Percentiles rank a stretch among this genome's conserved stretches.
Evolutionary conservation across 1,284 basidiomycete genomes (phyloP).

Genomic region (Volvariella surrecta): DNA sequence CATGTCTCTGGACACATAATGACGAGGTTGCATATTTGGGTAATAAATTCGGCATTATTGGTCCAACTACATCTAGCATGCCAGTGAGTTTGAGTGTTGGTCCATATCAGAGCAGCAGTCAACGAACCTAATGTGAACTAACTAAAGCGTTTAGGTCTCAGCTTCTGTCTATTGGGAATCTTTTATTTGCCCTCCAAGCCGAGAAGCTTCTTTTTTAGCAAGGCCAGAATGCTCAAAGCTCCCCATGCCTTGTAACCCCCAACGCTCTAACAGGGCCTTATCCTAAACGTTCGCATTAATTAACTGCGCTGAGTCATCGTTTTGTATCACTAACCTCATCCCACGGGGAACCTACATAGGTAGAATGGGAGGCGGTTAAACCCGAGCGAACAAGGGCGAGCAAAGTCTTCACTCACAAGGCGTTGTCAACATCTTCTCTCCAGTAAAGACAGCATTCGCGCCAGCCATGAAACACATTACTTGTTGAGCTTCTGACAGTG

Average conservation of each 20-base stretch:
- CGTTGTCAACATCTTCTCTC: slow-evolving; percentile 95
- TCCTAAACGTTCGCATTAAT: slow-evolving; percentile 43
- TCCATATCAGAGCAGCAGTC: no score
- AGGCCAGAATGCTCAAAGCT: slow-evolving; percentile 70
- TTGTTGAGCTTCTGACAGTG: slow-evolving; percentile 86
- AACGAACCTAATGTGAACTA: no score
- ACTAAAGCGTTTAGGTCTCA: no score
- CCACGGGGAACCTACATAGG: slow-evolving; percentile 66
- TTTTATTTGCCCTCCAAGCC: background rate
- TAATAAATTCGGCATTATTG: no score
- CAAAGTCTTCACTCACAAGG: slow-evolving; percentile 57
- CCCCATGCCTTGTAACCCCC: slow-evolving; percentile 88
- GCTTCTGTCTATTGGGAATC: no score
- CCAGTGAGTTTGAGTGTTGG: no score
- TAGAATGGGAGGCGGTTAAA: background rate
- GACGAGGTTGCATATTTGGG: no score
- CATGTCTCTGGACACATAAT: no score
- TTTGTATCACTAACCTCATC: slow-evolving; percentile 52
- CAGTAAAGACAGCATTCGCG: slow-evolving; percentile 97
- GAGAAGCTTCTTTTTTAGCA: slow-evolving; percentile 42
- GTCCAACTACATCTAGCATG: no score
- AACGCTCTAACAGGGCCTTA: slow-evolving; percentile 88
- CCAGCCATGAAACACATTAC: slow-evolving; percentile 99
- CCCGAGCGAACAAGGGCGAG: no score
- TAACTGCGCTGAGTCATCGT: background rate